Evolutionary conservation across 352 stramenopile genomes (phyloP).

Genomic region (Globisporangium ultimum): DNA sequence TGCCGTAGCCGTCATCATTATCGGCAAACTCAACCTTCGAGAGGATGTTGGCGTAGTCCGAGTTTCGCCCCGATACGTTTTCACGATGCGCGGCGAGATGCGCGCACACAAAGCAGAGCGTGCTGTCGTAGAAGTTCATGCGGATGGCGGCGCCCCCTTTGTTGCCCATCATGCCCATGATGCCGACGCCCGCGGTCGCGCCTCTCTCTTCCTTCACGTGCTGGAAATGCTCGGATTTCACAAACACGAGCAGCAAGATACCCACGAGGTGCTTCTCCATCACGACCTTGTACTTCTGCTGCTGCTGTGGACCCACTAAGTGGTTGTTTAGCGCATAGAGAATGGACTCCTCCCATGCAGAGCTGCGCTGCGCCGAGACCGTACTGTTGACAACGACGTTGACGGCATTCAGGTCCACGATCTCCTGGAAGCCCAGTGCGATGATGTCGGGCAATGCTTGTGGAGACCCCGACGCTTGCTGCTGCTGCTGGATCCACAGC

Average conservation of each 20-base stretch:
- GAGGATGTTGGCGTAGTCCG: constrained; percentile 98
- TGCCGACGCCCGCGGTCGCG: constrained; percentile 92
- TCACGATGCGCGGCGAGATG: constrained; percentile 98
- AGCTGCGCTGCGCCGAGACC: constrained; percentile 88
- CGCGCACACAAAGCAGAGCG: constrained; percentile 98
- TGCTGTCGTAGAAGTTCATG: constrained; percentile 97
- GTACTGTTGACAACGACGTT: constrained; percentile 98
- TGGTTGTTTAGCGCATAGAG: constrained; percentile 86
- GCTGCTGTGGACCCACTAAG: background rate
- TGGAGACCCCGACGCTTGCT: background rate
- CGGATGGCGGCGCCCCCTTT: constrained; percentile 97
- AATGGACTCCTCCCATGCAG: constrained; percentile 90
- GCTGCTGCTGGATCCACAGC: constrained; percentile 51
- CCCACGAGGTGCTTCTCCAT: constrained; percentile 95
- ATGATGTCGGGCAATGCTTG: constrained; percentile 50
- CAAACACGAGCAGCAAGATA: constrained; percentile 96
- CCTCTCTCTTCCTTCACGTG: constrained; percentile 88
- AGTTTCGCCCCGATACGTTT: constrained; percentile 96
- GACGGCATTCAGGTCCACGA: constrained; percentile 99
- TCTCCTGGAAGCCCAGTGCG: constrained; percentile 95
- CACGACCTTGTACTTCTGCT: constrained; percentile 65
- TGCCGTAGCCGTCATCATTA: constrained; percentile 30
- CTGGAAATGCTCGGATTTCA: constrained; percentile 69
- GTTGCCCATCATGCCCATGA: constrained; percentile 99
- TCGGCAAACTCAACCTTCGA: constrained; percentile 92